Evolutionary conservation across 495 filamentous ascomycete genomes (phyloP).

Genomic region (Aspergillus steynii): DNA sequence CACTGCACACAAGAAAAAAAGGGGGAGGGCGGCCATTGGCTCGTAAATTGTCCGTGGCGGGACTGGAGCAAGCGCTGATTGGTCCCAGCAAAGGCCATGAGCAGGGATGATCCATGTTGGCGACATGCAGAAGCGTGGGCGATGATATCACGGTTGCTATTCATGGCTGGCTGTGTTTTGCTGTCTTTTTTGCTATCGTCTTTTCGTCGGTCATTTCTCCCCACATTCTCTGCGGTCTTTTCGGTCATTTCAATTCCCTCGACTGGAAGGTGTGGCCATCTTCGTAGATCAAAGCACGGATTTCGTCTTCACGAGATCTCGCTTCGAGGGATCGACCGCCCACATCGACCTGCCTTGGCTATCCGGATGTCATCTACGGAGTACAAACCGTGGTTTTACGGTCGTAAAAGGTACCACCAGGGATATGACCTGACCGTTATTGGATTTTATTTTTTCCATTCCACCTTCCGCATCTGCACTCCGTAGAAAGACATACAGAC

Average conservation of each 20-base stretch:
- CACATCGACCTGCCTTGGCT: too few relatives aligned
- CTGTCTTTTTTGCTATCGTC: too few relatives aligned
- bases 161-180: neutral
- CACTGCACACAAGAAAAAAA: too few relatives aligned
- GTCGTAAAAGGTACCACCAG: neutral
- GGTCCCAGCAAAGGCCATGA: neutral
- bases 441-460: too few relatives aligned
- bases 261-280: too few relatives aligned
- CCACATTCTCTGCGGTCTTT: neutral
- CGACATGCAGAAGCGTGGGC: neutral
- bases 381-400: too few relatives aligned
- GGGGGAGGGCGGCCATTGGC: neutral
- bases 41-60: neutral
- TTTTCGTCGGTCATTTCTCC: neutral
- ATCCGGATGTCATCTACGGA: too few relatives aligned
- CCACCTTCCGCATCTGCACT: too few relatives aligned
- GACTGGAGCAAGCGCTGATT: neutral
- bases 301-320: neutral
- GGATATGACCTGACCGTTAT: neutral
- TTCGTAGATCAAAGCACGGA: neutral
- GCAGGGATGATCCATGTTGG: slow-evolving; percentile 9
- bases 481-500: neutral
- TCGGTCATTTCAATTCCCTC: too few relatives aligned
- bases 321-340: neutral
- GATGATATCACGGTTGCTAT: neutral